Base-by-base conservation (phyloP, 164 flowering plant species). In the Nymphaea colorata region DNA sequence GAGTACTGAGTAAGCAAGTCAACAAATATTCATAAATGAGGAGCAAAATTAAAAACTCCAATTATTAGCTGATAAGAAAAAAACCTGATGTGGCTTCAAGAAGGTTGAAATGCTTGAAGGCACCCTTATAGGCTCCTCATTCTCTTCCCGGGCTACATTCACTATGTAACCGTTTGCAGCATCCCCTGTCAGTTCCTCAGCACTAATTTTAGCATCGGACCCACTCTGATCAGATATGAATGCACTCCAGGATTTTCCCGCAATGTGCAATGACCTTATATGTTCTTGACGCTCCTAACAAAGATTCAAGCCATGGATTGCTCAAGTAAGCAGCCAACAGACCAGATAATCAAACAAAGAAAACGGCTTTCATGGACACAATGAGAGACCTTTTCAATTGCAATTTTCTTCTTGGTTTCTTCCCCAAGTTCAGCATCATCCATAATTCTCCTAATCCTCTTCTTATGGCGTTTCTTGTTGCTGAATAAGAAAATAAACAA, bases 381-480 rank as follows among this genome's bases (percentile, higher is more conserved):
- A 59, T 73, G 65, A 66, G 6, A 44, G 77, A 92, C 99, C 97
- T 91, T 95, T 74, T 94, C 99, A 67, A 95, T 84, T 41, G 99
- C 98, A 79, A 91, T 90, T 82, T 95, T 92, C 72, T 79, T 78
- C 79, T 86, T 90, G 43, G 99, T 95, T 74, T 95, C 98, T 81
- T 95, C 98, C 70, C 98, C 96, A 66, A 94, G 74, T 77, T 95
- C 99, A 68, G 96, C 77, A 79, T 95, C 98, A 72, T 90, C 96
- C 63, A 95, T 76, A 64, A 95, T 95, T 72, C 98, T 83, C 64
- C 98, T 78, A 66, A 90, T 90, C 75, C 76, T 84, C 83, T 86
- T 90, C 69, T 94, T 88, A 41, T 67, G 74, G 72, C 78, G 81
- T 73, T 75, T 86, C 80, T 81, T 89, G 15, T 72, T 66, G 70